These are phyloP conservation scores for Ustilago crameri DNA, from an alignment of 1,284 basidiomycete genomes.

Conservation along the genomic window DNA sequence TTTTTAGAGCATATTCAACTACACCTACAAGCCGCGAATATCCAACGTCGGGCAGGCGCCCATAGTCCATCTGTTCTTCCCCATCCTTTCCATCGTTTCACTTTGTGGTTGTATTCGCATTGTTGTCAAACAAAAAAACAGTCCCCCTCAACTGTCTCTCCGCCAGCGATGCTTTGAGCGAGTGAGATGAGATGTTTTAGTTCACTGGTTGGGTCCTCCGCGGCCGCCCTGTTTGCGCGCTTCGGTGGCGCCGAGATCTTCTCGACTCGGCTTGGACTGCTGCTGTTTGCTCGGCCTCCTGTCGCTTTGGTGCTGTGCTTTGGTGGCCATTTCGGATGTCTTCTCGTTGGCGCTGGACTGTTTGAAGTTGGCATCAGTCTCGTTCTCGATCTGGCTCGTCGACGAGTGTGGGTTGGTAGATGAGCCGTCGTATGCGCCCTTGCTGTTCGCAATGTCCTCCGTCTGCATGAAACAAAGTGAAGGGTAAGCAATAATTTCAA, in stretches of 20 bases:
- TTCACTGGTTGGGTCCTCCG: not conserved
- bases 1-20: conserved; percentile 1
- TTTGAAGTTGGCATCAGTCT: conserved; percentile 25
- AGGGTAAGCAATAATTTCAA: not conserved
- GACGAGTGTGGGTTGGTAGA: conserved; percentile 15
- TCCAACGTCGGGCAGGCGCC: conserved; percentile 53
- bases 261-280: conserved; percentile 5
- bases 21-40: conserved; percentile 8
- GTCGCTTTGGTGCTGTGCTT: conserved; percentile 7
- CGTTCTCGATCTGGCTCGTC: conserved; percentile 17
- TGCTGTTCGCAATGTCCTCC: conserved; percentile 38
- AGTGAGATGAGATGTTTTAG: not conserved
- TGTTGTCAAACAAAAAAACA: conserved; percentile 11
- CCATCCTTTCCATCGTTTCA: conserved; percentile 15
- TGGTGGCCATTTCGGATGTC: conserved; percentile 18
- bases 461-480: conserved; percentile 12
- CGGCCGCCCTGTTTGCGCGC: conserved; percentile 29
- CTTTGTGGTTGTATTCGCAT: conserved; percentile 48
- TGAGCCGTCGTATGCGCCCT: conserved; percentile 29
- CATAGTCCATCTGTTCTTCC: conserved; percentile 42
- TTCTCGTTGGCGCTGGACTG: conserved; percentile 10
- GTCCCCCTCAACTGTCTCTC: conserved; percentile 2
- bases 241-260: conserved; percentile 25
- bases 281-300: conserved; percentile 17
- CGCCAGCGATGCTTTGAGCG: too few species aligned